phyloP scores from a whole-genome alignment of 1,139 yeast genomes.

The Geotrichum candidum region DNA sequence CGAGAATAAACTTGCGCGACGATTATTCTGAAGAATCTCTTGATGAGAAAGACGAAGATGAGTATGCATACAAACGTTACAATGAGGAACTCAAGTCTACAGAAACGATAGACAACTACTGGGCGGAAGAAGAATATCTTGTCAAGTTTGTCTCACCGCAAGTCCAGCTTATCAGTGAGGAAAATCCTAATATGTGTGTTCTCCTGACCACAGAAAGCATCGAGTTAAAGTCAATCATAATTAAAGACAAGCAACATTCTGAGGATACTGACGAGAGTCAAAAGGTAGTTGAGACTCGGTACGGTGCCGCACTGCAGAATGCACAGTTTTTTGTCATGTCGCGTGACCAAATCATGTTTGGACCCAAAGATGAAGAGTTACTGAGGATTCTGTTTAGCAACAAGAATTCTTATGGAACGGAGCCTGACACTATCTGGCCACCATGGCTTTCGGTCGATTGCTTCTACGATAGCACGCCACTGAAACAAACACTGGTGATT shows the following conservation, averaged over 20 bases:
- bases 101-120: constrained; percentile 31
- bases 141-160: constrained; percentile 80
- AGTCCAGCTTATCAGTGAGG: constrained; percentile 67
- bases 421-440: constrained; percentile 56
- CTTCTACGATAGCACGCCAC: constrained; percentile 57
- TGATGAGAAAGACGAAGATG: constrained; percentile 6
- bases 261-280: constrained; percentile 45
- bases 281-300: constrained; percentile 59
- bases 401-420: constrained; percentile 37
- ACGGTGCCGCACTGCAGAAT: constrained; percentile 59
- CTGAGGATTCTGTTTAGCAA: neutral
- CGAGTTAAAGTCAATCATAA: constrained; percentile 56
- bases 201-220: constrained; percentile 65
- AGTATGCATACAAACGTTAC: neutral
- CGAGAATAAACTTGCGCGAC: constrained; percentile 1
- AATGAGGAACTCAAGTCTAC: neutral
- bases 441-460: constrained; percentile 73
- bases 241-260: constrained; percentile 42
- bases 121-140: constrained; percentile 54
- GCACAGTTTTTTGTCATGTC: constrained; percentile 66
- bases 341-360: constrained; percentile 37
- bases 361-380: constrained; percentile 32
- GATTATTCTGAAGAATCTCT: neutral
- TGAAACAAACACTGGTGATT: constrained; percentile 52
- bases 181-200: constrained; percentile 56